A percentile compares a stretch with the other conserved stretches of the same genome.
Conservation (phyloP, 129 eudicot genomes). For the Flaveria robusta region DNA sequence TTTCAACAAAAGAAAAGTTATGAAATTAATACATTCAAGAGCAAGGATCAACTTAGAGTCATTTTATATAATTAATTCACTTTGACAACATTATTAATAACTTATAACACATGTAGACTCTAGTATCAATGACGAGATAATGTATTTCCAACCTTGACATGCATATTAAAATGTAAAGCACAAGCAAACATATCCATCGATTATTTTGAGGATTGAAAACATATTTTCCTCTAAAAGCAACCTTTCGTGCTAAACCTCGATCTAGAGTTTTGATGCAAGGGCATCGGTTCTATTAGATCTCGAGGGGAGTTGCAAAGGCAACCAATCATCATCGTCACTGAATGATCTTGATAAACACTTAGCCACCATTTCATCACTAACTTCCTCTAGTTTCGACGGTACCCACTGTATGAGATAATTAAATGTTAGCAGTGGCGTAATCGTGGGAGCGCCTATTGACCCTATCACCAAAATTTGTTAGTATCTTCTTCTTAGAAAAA, state of each 20-base stretch:
- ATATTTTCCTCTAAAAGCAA: background rate
- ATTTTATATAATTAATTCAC: no score
- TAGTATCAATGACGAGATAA: background rate
- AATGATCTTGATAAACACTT: conserved; percentile 19
- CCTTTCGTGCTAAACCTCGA: background rate
- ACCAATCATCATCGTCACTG: conserved; percentile 34
- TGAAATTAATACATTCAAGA: no score
- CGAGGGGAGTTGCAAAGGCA: conserved; percentile 33
- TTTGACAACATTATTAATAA: no score
- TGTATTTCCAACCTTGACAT: no score
- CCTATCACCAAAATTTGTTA: no score
- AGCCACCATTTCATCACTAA: conserved; percentile 37
- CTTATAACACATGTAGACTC: no score
- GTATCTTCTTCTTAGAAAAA: no score
- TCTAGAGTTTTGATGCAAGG: conserved; percentile 29
- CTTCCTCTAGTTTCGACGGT: conserved; percentile 32
- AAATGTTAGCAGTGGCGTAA: background rate
- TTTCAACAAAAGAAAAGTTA: no score
- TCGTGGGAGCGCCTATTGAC: no score
- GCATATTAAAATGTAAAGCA: background rate
- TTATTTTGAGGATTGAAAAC: background rate
- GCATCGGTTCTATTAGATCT: background rate
- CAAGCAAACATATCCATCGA: background rate
- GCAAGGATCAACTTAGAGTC: no score
- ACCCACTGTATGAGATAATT: conserved; percentile 33